Percentiles rank a stretch among this genome's conserved stretches.
These are phyloP conservation scores for Talaromyces islandicus DNA, from an alignment of 2,329 filamentous ascomycete genomes.

Conservation along the genomic window DNA sequence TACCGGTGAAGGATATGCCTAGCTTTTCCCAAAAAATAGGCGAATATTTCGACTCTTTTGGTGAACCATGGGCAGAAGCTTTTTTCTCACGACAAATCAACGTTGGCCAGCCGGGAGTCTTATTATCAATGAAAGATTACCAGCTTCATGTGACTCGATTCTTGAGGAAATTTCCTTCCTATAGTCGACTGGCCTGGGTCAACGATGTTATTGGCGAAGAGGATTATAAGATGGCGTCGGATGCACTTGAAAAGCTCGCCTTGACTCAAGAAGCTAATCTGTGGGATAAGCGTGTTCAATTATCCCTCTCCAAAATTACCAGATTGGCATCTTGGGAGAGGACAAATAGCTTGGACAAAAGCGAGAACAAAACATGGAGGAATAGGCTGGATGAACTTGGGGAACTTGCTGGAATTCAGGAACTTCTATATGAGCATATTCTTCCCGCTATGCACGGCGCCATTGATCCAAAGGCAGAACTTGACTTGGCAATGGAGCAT, in stretches of 20 bases:
- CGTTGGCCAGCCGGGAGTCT: constrained; percentile 57
- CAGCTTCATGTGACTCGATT: constrained; percentile 70
- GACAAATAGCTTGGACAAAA: constrained; percentile 16
- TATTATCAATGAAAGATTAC: constrained; percentile 67
- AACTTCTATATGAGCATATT: constrained; percentile 67
- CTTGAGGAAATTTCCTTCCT: constrained; percentile 63
- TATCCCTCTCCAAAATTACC: constrained; percentile 81
- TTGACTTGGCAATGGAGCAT: constrained; percentile 67
- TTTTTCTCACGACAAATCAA: constrained; percentile 75
- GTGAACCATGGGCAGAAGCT: constrained; percentile 53
- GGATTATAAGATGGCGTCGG: constrained; percentile 67
- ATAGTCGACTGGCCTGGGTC: constrained; percentile 85
- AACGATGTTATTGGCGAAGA: constrained; percentile 77
- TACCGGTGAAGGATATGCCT: constrained; percentile 22
- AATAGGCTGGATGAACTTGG: constrained; percentile 58
- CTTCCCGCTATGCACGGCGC: constrained; percentile 61
- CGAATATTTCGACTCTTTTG: constrained; percentile 46
- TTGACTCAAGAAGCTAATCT: constrained; percentile 67
- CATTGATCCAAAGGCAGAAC: constrained; percentile 71
- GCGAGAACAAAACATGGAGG: constrained; percentile 40
- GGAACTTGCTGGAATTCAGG: constrained; percentile 70
- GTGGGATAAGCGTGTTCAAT: constrained; percentile 90
- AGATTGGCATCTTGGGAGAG: constrained; percentile 57
- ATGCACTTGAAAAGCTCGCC: constrained; percentile 65
- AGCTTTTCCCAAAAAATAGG: constrained; percentile 34